Percentiles rank a stretch among this genome's conserved stretches.
These are phyloP conservation scores for Kwoniella shandongensis DNA, from an alignment of 768 basidiomycete species.

Conservation along the genomic window DNA sequence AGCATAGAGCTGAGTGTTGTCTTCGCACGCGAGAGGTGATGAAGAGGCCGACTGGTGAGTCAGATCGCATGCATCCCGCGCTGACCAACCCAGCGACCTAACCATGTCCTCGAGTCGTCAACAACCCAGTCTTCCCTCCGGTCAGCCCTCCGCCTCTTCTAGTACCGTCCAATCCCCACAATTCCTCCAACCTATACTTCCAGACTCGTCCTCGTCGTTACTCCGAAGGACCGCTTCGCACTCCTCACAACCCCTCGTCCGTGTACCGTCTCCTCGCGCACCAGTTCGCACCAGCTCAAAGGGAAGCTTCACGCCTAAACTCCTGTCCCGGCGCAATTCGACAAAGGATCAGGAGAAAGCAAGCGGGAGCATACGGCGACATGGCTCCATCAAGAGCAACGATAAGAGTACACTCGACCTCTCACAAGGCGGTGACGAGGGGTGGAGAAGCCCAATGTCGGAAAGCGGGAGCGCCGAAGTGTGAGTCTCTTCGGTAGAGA, in stretches of 20 bases:
- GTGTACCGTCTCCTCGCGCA: constrained; percentile 18
- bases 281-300: not conserved
- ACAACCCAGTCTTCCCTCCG: not conserved
- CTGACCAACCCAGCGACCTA: no score
- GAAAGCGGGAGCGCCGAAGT: constrained; percentile 37
- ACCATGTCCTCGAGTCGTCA: constrained; percentile 16
- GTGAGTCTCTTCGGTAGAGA: constrained; percentile 13
- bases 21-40: not conserved
- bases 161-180: not conserved
- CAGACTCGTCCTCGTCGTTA: constrained; percentile 6
- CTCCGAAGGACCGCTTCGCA: constrained; percentile 4
- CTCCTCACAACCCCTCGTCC: constrained; percentile 5
- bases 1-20: no score
- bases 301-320: not conserved
- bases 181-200: constrained; percentile 13
- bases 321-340: constrained; percentile 14
- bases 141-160: constrained; percentile 9
- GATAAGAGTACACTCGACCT: not conserved
- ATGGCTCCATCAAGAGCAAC: not conserved
- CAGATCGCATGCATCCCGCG: no score
- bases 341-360: constrained; percentile 10
- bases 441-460: constrained; percentile 22
- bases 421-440: constrained; percentile 14
- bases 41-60: no score
- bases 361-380: no score